Base-by-base conservation (phyloP, 2,329 filamentous ascomycete species). In the Cadophora luteo-olivacea region DNA sequence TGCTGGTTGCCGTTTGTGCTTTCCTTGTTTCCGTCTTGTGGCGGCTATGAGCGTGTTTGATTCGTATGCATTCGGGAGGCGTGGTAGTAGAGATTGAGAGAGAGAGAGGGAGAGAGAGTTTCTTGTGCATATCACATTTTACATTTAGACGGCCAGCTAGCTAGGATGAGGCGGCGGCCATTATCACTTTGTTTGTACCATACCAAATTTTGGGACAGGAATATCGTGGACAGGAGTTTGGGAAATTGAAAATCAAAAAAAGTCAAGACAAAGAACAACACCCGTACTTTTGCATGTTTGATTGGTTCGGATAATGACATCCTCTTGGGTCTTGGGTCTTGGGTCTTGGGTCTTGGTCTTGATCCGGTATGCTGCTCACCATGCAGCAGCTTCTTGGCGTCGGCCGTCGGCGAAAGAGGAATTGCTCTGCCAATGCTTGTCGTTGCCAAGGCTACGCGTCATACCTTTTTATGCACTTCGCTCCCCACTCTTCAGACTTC, bases 1-100 rank as follows among this genome's bases (percentile, higher is more conserved):
- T 41, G 61, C 45, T 67, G 55, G 48, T 64, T 54, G 51, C 66
- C 1, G 58, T 72, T 58, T 62, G 57, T 25, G 24, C 64, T 9
- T 65, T 57, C 16, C 52, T 67, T 25, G 51, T 67, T 45, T 63
- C 60, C 14, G 45, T 67, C 51, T 33, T 64, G 41, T 62, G 63
- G 67, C 32, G 61, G 11, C 45, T 65, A 55, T 65, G 49, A 68
- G 63, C 14, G 29, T 36, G 2, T 25, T 24, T 51, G 24, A 51
- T 61, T 48, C 41, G 58, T 36, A 33, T 60, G 36, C 51, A 16
- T 54, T 32, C 14, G 11, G 24, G 24, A 54, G 51, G 55, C 55
- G 38, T 60, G 55, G 55, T 22, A 24, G 51, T 29, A 29, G 24
- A 54, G n/a, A n/a, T n/a, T n/a, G n/a, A n/a, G n/a, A n/a, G n/a